Percentiles rank a stretch among this genome's conserved stretches.
Evolutionary conservation across 345 rosid species (phyloP).

Genomic region (Eucalyptus regnans): DNA sequence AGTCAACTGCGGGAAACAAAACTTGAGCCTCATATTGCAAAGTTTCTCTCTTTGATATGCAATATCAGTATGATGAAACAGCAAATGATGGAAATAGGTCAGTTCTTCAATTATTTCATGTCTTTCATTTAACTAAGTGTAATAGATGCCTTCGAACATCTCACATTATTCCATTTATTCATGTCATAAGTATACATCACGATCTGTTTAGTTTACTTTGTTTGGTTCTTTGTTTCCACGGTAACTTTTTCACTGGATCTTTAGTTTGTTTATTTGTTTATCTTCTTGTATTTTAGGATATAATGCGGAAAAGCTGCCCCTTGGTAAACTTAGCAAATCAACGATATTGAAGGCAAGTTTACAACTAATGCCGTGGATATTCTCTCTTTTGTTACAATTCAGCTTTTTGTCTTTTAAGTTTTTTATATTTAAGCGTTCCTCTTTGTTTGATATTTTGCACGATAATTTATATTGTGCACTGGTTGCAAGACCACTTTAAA

Average conservation of each 20-base stretch:
- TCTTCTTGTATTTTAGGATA: constrained; percentile 35
- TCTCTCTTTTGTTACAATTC: neutral
- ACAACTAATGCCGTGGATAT: neutral
- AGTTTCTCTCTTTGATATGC: constrained; percentile 77
- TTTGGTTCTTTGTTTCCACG: neutral
- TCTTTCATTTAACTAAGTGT: neutral
- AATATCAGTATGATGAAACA: constrained; percentile 85
- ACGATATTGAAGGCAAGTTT: constrained; percentile 45
- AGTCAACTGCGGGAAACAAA: constrained; percentile 53
- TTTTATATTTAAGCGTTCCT: neutral
- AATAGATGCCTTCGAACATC: neutral
- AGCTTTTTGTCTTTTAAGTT: neutral
- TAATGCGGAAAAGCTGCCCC: constrained; percentile 87
- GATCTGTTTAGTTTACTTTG: neutral
- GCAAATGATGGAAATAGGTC: constrained; percentile 95
- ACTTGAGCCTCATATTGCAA: constrained; percentile 58
- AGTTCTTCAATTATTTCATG: constrained; percentile 1
- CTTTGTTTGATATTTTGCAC: neutral
- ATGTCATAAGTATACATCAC: neutral
- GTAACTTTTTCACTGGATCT: neutral
- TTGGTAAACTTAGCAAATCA: constrained; percentile 83
- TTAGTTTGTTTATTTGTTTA: neutral
- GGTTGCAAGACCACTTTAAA: neutral
- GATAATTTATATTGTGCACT: neutral
- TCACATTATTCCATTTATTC: neutral